A percentile compares a stretch with the other conserved stretches of the same genome.
These are phyloP conservation scores for Camelina sativa DNA, from an alignment of 345 rosid genomes.

Conservation along the genomic window DNA sequence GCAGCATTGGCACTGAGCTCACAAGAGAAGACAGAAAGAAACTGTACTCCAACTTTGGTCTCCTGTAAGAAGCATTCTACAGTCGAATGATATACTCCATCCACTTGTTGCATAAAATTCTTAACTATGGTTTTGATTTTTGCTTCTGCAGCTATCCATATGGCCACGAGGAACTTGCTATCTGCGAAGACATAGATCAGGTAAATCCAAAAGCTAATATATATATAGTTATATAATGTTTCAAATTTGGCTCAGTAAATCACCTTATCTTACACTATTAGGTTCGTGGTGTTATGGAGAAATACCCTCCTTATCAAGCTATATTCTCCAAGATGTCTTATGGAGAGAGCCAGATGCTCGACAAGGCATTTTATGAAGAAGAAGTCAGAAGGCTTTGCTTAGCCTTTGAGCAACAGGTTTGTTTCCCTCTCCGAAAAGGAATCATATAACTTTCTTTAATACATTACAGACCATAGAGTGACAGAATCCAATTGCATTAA, in stretches of 20 bases:
- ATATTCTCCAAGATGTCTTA: conserved; percentile 85
- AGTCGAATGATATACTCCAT: not conserved
- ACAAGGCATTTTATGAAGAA: conserved; percentile 97
- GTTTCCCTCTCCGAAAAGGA: conserved; percentile 12
- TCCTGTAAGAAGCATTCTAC: conserved; percentile 60
- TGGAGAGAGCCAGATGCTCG: conserved; percentile 98
- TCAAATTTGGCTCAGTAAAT: not conserved
- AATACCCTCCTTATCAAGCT: conserved; percentile 91
- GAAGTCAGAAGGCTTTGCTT: conserved; percentile 98
- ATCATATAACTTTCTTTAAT: not conserved
- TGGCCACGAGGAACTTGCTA: conserved; percentile 91
- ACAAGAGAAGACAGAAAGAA: conserved; percentile 97
- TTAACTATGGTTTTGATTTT: not conserved
- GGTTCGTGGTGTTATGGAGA: conserved; percentile 95
- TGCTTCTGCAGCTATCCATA: conserved; percentile 64
- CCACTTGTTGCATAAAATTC: not conserved
- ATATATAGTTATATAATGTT: not conserved
- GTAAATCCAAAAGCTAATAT: conserved; percentile 42
- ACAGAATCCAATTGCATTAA: not conserved
- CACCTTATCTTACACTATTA: conserved; percentile 28
- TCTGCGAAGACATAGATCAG: conserved; percentile 92
- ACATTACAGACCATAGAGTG: not conserved
- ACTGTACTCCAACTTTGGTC: conserved; percentile 90
- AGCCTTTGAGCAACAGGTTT: conserved; percentile 96
- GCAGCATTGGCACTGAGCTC: conserved; percentile 99